Base-by-base conservation (phyloP, 441 rosid species). In the Euphorbia celastroides region DNA sequence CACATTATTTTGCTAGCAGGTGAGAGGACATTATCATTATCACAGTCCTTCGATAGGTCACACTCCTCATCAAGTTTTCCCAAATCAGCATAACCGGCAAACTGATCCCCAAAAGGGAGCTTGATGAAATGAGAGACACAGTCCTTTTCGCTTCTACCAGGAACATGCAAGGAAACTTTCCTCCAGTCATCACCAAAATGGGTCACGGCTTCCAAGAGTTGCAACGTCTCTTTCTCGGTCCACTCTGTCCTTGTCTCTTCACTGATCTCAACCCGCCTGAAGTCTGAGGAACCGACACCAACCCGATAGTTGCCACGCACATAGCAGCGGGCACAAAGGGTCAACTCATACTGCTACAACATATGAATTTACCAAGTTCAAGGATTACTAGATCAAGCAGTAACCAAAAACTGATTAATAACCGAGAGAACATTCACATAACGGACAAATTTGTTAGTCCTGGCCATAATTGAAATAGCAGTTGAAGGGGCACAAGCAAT, bases 261-360 rank as follows among this genome's bases (percentile, higher is more conserved):
- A 58, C 81, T 83, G 69, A 90, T 81, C 85, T 93, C 98, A 64
- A 93, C 92, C 31, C 98, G 78, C 82, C 90, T 84, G 75, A 90
- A 93, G 81, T 90, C 98, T 0, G 95, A 79, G 34, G 85, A 81
- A 70, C 80, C 89, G 22, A 93, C 88, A 67, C 99, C 97, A 70
- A 80, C 81, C 30, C 87, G 81, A 73, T 85, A 85, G 80, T 89
- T 91, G 20, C 96, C 95, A 32, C 96, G 91, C 36, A 91, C 99
- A 77, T 89, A 88, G 82, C 99, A 93, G 65, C 96, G 85, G 7
- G 97, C 99, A 75, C 99, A 93, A 64, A 91, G 89, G 55, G 96
- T 89, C 77, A 89, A 80, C 65, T 89, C 93, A 78, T 86, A 77
- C 99, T 88, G 89, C 68, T 69, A 63, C 64, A 28, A 64, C 62